Base-by-base conservation (phyloP, 306 rosid genomes). In the Glycine soja region DNA sequence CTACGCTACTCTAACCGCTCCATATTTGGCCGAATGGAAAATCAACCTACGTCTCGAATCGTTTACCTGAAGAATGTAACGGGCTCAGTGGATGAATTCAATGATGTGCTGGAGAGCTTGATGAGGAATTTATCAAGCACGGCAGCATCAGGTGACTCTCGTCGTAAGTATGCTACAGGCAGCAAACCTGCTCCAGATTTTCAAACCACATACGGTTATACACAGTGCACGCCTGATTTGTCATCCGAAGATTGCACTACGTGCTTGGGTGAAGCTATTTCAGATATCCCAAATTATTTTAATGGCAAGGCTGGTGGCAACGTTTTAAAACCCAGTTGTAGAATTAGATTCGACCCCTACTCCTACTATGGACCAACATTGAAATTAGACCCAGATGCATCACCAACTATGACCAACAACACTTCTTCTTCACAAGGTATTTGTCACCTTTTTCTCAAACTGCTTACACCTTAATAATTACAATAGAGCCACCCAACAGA, bases 211-310 rank as follows among this genome's bases (percentile, higher is more conserved):
- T 86, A 48, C 36, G 89, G 56, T 38, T 51, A 51, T n/a, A 69
- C 34, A 10, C 91, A 88, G 83, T 86, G 91, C 79, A 43, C 59
- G 0, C 89, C 85, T 15, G 86, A 88, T 70, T 52, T 88, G 14
- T 32, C 74, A 2, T 3, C 3, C 6, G 5, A 0, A 16, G 67
- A 83, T 0, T 88, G 91, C 72, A 14, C 2, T 0, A 2, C 4
- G 4, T 88, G 91, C 67, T 65, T 83, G 38, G 24, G 0, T 10
- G 3, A 1, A 0, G 79, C 84, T 6, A 3, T 78, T 16, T 1
- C 2, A 0, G 3, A 9, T 0, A 42, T 83, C 0, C 65, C 56
- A 5, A 0, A 3, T 34, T 38, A 0, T 61, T 83, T 88, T 18
- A 8, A 0, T 0, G 47, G 61, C 10, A 75, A 0, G 34, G 0